Evolutionary conservation across 2,329 filamentous ascomycete genomes (phyloP).

Genomic region (Trichoderma semiorbis): DNA sequence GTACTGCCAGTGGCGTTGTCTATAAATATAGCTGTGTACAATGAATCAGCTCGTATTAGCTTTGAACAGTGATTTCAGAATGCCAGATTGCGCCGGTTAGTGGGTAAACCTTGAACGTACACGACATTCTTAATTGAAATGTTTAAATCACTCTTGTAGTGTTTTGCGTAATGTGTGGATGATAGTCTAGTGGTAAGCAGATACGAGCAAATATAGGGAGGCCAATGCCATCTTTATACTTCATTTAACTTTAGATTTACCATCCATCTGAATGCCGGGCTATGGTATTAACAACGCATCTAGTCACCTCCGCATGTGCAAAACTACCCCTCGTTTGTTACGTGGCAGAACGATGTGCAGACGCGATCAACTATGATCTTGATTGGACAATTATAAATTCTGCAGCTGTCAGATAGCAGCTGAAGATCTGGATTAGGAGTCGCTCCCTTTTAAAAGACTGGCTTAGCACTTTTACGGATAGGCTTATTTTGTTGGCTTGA

Average conservation of each 20-base stretch:
- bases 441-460: background rate
- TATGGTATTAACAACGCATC: background rate
- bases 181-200: background rate
- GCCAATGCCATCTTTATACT: background rate
- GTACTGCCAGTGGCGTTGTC: background rate
- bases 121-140: background rate
- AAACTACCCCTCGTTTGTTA: background rate
- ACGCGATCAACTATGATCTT: background rate
- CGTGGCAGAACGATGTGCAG: background rate
- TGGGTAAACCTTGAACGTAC: background rate
- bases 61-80: background rate
- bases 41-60: background rate
- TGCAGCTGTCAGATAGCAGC: background rate
- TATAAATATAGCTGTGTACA: background rate
- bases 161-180: background rate
- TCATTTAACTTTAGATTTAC: background rate
- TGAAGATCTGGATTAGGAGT: background rate
- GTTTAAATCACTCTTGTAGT: background rate
- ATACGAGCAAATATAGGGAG: background rate
- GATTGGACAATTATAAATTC: background rate
- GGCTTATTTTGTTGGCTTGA: background rate
- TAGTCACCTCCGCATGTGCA: background rate
- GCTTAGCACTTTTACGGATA: background rate
- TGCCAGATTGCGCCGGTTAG: background rate
- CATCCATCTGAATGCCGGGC: background rate